Conservation (phyloP, 495 filamentous ascomycete genomes). For the Aspergillus haitiensis region DNA sequence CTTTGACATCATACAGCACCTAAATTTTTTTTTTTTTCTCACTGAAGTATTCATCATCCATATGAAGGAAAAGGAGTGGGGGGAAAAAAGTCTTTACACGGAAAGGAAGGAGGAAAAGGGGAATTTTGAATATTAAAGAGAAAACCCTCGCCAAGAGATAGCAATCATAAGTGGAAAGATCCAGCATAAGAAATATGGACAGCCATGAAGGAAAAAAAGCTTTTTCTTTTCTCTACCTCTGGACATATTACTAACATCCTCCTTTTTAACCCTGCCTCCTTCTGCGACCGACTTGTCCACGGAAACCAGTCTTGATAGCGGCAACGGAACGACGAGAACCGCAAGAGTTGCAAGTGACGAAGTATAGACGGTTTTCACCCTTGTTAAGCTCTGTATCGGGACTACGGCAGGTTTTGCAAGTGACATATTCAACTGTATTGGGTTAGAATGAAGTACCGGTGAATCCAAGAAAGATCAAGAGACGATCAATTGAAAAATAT, state of each 20-base stretch:
- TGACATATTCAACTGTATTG: conserved; percentile 85
- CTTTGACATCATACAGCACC: conserved; percentile 6
- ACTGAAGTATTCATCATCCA: conserved; percentile 21
- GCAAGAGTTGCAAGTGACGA: conserved; percentile 85
- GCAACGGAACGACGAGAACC: conserved; percentile 87
- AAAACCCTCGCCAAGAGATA: conserved; percentile 25
- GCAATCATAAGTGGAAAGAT: background rate
- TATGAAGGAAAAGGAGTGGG: conserved; percentile 12
- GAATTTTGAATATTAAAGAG: conserved; percentile 1
- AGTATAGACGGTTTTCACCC: conserved; percentile 93
- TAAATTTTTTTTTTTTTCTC: background rate
- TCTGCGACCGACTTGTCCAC: conserved; percentile 94
- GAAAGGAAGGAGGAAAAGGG: conserved; percentile 10
- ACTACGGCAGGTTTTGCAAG: conserved; percentile 94
- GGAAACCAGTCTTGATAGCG: conserved; percentile 99
- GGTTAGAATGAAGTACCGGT: conserved; percentile 20
- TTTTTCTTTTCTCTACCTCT: conserved; percentile 13
- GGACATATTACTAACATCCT: conserved; percentile 6
- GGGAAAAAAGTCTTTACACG: conserved; percentile 14
- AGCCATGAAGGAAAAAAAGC: background rate
- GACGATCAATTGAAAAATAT: too few species aligned
- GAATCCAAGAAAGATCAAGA: background rate
- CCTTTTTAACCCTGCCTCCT: conserved; percentile 53
- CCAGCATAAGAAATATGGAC: conserved; percentile 4
- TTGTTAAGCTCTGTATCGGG: conserved; percentile 96